phyloP scores from a whole-genome alignment of 805 yeast species.

The Starmerella sp. region DNA sequence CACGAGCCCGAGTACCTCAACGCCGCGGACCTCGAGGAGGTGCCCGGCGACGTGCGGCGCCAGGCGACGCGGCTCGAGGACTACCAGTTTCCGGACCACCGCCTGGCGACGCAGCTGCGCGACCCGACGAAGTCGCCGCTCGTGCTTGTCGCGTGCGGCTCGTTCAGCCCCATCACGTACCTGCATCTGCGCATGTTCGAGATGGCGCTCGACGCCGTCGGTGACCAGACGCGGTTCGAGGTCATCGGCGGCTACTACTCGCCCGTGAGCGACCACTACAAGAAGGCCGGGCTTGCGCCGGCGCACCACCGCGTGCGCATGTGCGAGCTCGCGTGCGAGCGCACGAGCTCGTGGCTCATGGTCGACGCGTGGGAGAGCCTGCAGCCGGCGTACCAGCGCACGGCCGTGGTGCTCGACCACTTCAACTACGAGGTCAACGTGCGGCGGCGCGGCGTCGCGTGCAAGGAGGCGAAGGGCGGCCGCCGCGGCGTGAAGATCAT shows the following conservation, averaged over 20 bases:
- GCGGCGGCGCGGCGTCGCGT: constrained; percentile 72
- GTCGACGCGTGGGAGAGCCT: constrained; percentile 98
- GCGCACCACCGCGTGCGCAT: constrained; percentile 85
- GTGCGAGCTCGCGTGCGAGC: constrained; percentile 97
- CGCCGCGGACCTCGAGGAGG: constrained; percentile 91
- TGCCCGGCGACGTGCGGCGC: constrained; percentile 84
- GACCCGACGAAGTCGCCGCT: constrained; percentile 76
- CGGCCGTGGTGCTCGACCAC: constrained; percentile 91
- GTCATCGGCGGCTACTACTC: constrained; percentile 94
- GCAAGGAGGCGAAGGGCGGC: constrained; percentile 30
- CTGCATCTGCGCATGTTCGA: constrained; percentile 94
- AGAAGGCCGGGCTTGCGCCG: constrained; percentile 84
- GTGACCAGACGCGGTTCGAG: constrained; percentile 87
- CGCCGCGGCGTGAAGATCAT: constrained; percentile 80
- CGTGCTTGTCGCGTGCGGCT: constrained; percentile 94
- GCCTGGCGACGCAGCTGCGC: constrained; percentile 56
- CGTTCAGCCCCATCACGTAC: constrained; percentile 91
- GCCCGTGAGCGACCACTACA: constrained; percentile 83
- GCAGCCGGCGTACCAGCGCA: constrained; percentile 81
- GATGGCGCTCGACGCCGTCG: constrained; percentile 90
- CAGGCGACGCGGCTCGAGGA: constrained; percentile 63
- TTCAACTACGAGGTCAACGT: constrained; percentile 91
- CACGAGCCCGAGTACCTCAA: constrained; percentile 25
- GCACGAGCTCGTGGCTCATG: constrained; percentile 96
- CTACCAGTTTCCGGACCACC: constrained; percentile 78